These are phyloP conservation scores for Microsporum canis DNA, from an alignment of 2,329 filamentous ascomycete species.

Conservation along the genomic window DNA sequence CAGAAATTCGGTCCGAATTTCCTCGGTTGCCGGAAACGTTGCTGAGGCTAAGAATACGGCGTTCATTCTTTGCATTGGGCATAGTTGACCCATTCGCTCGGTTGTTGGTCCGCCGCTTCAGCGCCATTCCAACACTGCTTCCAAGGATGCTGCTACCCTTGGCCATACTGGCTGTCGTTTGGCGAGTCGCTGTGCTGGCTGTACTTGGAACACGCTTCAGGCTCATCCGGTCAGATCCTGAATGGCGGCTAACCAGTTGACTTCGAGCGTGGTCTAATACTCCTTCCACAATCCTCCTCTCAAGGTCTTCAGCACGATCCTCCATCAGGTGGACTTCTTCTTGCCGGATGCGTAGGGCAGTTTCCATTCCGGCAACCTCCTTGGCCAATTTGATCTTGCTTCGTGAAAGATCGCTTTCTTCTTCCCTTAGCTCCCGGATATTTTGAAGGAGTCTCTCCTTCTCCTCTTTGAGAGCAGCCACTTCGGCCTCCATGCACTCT, in stretches of 20 bases:
- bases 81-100: conserved; percentile 30
- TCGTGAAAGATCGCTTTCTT: conserved; percentile 56
- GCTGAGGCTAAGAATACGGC: conserved; percentile 75
- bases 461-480: conserved; percentile 44
- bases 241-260: conserved; percentile 67
- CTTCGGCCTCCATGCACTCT: conserved; percentile 47
- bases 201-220: conserved; percentile 42
- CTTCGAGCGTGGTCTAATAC: conserved; percentile 87
- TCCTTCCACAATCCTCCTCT: conserved; percentile 85
- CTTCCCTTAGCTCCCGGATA: conserved; percentile 37
- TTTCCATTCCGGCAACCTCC: conserved; percentile 84
- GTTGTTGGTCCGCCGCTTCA: conserved; percentile 43
- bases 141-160: conserved; percentile 30
- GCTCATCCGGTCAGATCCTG: conserved; percentile 40
- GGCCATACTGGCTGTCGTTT: conserved; percentile 26
- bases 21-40: conserved; percentile 68
- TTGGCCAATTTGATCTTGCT: conserved; percentile 72
- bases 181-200: conserved; percentile 30
- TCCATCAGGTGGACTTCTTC: conserved; percentile 92
- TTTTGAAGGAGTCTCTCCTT: conserved; percentile 51
- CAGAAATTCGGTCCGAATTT: conserved; percentile 22
- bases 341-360: conserved; percentile 72
- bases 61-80: conserved; percentile 41
- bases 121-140: conserved; percentile 36
- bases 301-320: conserved; percentile 70